Evolutionary conservation across 176 grass and related monocot genomes (phyloP).

Genomic region (Paspalum notatum): DNA sequence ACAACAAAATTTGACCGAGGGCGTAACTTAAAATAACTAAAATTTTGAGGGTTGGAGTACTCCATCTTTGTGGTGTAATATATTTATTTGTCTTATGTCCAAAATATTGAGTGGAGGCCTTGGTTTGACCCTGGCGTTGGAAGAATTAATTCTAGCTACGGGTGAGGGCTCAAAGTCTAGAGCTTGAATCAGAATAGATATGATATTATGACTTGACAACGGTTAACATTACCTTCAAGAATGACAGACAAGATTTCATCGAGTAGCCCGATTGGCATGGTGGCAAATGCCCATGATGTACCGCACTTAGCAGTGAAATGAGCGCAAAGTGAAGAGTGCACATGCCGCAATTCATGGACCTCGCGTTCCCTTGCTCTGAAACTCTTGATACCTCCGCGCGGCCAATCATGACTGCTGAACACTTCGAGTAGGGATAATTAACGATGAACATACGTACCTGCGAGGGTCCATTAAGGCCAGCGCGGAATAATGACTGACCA

Average conservation of each 20-base stretch:
- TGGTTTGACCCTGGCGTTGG: too few relatives aligned
- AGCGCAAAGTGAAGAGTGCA: constrained; percentile 34
- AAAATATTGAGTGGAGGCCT: too few relatives aligned
- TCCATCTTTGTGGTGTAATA: too few relatives aligned
- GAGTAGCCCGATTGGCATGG: constrained; percentile 16
- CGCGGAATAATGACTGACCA: background rate
- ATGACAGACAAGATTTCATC: constrained; percentile 24
- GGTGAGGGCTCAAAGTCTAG: too few relatives aligned
- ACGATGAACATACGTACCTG: background rate
- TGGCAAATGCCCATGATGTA: constrained; percentile 40
- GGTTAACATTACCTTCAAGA: background rate
- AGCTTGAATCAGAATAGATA: too few relatives aligned
- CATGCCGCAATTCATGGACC: constrained; percentile 34
- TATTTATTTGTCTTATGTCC: too few relatives aligned
- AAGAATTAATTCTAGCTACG: too few relatives aligned
- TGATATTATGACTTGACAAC: background rate
- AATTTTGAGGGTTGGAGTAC: too few relatives aligned
- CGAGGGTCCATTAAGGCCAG: background rate
- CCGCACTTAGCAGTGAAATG: constrained; percentile 28
- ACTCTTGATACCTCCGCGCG: background rate
- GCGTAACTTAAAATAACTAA: too few relatives aligned
- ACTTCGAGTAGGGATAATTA: constrained; percentile 2
- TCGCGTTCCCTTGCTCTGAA: background rate
- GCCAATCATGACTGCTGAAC: constrained; percentile 20
- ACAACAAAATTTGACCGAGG: too few relatives aligned